A percentile compares a stretch with the other conserved stretches of the same genome.
Conservation (phyloP, 1,284 basidiomycete species). For the Fistulina hepatica region DNA sequence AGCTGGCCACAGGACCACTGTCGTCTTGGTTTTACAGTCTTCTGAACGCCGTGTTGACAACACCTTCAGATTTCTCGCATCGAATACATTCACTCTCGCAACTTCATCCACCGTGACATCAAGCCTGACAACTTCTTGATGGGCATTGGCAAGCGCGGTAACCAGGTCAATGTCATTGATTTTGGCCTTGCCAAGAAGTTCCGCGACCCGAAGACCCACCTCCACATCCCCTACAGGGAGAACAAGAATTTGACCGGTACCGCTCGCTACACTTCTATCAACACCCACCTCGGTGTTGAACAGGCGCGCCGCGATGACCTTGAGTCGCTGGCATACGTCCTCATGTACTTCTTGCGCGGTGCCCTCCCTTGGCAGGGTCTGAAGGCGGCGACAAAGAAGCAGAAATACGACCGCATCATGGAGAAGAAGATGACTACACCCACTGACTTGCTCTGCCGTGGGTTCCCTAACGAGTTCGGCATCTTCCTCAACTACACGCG, state of each 20-base stretch:
- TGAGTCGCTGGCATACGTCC: slow-evolving; percentile 91
- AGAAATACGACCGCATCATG: slow-evolving; percentile 99
- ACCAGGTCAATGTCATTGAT: slow-evolving; percentile 88
- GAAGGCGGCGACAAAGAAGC: slow-evolving; percentile 98
- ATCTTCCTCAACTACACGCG: slow-evolving; percentile 98
- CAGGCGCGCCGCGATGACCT: slow-evolving; percentile 94
- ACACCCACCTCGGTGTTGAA: slow-evolving; percentile 96
- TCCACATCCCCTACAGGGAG: slow-evolving; percentile 94
- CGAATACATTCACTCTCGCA: slow-evolving; percentile 85
- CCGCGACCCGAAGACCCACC: slow-evolving; percentile 51
- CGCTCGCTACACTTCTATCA: slow-evolving; percentile 98
- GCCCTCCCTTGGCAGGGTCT: slow-evolving; percentile 96
- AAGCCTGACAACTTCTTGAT: slow-evolving; percentile 92
- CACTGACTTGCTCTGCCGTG: slow-evolving; percentile 90
- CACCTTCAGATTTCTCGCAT: slow-evolving; percentile 52
- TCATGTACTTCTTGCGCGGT: slow-evolving; percentile 98
- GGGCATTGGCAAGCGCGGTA: slow-evolving; percentile 85
- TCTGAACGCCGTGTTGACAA: background rate
- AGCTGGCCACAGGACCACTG: no score
- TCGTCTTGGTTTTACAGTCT: background rate
- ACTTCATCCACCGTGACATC: slow-evolving; percentile 90
- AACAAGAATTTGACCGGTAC: slow-evolving; percentile 99
- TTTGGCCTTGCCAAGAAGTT: slow-evolving; percentile 90
- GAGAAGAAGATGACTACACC: slow-evolving; percentile 99
- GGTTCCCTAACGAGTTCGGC: slow-evolving; percentile 95